A percentile compares a stretch with the other conserved stretches of the same genome.
Conservation (phyloP, 75 land plant genomes). For the Azolla pinnata region DNA sequence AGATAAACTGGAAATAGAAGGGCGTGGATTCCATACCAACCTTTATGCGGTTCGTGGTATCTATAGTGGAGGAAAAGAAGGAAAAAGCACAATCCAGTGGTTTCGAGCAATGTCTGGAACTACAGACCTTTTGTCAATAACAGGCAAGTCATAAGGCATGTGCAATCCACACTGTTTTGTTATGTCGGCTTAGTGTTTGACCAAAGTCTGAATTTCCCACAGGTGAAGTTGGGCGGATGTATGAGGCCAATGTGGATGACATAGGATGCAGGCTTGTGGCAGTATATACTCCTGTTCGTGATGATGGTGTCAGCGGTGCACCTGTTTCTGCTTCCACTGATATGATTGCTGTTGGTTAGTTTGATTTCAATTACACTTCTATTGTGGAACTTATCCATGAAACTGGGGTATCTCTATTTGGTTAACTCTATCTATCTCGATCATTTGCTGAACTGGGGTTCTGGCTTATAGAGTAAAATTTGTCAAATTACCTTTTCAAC, state of each 20-base stretch:
- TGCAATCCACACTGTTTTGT: background rate
- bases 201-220: constrained; percentile 5
- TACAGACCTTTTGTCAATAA: constrained; percentile 90
- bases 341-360: constrained; percentile 83
- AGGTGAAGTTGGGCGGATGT: constrained; percentile 91
- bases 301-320: constrained; percentile 86
- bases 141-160: constrained; percentile 31
- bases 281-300: constrained; percentile 84
- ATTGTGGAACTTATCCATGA: too few relatives aligned
- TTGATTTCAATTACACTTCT: too few relatives aligned
- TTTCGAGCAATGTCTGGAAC: constrained; percentile 96
- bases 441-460: too few relatives aligned
- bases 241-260: constrained; percentile 98
- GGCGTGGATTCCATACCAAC: constrained; percentile 89
- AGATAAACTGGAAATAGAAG: constrained; percentile 88
- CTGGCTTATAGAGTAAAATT: too few relatives aligned
- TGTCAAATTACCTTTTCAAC: too few relatives aligned
- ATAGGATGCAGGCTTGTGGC: constrained; percentile 91
- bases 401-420: too few relatives aligned
- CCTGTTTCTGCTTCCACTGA: constrained; percentile 92
- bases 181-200: background rate
- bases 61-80: constrained; percentile 93
- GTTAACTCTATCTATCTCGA: too few relatives aligned
- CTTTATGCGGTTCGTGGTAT: constrained; percentile 93
- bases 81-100: constrained; percentile 95